These are phyloP conservation scores for Termitomyces sp. DNA, from an alignment of 768 basidiomycete species.

Conservation along the genomic window DNA sequence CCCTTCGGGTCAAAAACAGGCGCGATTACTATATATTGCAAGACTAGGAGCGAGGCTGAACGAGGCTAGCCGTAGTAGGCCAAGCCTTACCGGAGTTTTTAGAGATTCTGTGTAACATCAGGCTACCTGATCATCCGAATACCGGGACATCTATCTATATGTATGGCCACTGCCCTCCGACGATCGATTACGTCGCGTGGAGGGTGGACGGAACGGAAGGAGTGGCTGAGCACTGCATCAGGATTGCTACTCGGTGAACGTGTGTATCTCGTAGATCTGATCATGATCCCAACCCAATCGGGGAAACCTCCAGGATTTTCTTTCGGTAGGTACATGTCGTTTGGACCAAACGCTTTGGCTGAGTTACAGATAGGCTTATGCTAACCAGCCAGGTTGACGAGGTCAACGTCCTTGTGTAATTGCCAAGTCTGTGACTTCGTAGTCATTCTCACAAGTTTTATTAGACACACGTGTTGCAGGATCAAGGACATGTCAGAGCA, in stretches of 20 bases:
- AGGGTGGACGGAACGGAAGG: conserved; percentile 10
- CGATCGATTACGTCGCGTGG: conserved; percentile 15
- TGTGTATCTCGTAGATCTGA: conserved; percentile 11
- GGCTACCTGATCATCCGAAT: not conserved
- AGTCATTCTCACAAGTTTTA: too few species aligned
- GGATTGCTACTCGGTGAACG: conserved; percentile 12
- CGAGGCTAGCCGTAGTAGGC: not conserved
- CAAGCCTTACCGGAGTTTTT: conserved; percentile 10
- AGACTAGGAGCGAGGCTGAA: too few species aligned
- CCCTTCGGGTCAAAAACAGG: not conserved
- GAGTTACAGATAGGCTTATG: not conserved
- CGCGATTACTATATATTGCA: too few species aligned
- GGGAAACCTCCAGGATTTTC: not conserved
- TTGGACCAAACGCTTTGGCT: not conserved
- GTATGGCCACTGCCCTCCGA: not conserved
- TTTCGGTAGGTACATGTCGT: not conserved
- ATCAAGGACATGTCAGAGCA: not conserved
- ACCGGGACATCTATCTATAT: not conserved
- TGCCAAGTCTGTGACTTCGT: too few species aligned
- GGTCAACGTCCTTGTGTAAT: too few species aligned
- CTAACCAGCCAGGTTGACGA: not conserved
- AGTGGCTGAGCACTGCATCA: conserved; percentile 10
- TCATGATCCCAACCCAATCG: conserved; percentile 4
- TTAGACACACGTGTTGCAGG: too few species aligned
- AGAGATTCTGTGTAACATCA: not conserved